phyloP scores from a whole-genome alignment of 2,329 filamentous ascomycete species.

The Paraphaeosphaeria minitans region DNA sequence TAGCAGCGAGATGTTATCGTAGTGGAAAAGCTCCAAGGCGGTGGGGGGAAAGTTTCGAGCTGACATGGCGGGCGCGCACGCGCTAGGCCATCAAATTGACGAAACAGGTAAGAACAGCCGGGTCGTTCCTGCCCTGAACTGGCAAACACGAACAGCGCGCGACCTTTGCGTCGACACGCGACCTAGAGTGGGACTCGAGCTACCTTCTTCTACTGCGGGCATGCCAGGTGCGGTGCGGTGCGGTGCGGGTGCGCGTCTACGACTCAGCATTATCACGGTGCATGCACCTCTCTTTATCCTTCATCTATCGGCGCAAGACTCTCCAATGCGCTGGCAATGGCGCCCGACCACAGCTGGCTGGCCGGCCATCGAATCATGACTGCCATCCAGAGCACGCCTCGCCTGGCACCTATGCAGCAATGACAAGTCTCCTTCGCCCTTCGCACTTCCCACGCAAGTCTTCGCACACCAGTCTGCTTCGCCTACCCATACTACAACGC shows the following conservation, averaged over 20 bases:
- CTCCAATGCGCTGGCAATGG: slow-evolving; percentile 28
- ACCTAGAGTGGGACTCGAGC: background rate
- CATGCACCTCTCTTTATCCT: slow-evolving; percentile 11
- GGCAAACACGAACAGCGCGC: background rate
- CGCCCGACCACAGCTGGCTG: slow-evolving; percentile 34
- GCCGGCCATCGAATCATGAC: slow-evolving; percentile 29
- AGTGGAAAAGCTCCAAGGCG: slow-evolving; percentile 24
- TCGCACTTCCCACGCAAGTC: slow-evolving; percentile 47
- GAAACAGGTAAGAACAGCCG: slow-evolving; percentile 8
- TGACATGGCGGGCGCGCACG: slow-evolving; percentile 14
- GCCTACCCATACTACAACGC: too few relatives aligned
- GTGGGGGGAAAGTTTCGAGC: slow-evolving; percentile 23
- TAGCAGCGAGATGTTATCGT: slow-evolving; percentile 37
- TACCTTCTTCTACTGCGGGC: background rate
- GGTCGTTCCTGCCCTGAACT: background rate
- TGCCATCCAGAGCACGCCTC: slow-evolving; percentile 39
- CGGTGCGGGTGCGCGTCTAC: background rate
- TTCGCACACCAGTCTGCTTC: too few relatives aligned
- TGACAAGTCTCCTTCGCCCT: slow-evolving; percentile 41
- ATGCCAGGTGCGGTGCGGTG: too few relatives aligned
- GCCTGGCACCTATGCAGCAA: slow-evolving; percentile 43
- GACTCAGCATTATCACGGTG: background rate
- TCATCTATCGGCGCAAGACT: slow-evolving; percentile 26
- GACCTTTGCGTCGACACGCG: background rate
- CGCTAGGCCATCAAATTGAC: background rate